These are phyloP conservation scores for Elsinoe australis DNA, from an alignment of 2,329 filamentous ascomycete species.

Conservation along the genomic window DNA sequence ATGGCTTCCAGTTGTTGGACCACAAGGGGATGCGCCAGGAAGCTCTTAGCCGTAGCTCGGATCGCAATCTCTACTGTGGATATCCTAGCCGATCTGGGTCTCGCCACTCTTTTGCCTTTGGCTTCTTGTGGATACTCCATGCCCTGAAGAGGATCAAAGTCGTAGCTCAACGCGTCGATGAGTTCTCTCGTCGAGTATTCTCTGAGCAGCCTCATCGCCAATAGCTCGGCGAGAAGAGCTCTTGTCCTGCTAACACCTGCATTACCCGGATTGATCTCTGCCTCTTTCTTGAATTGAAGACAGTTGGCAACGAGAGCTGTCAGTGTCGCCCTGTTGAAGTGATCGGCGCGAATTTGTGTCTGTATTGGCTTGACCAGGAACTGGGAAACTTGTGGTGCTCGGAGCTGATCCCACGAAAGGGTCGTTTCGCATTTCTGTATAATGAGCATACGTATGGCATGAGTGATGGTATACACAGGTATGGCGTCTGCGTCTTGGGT, in stretches of 20 bases:
- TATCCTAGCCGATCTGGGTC: slow-evolving; percentile 61
- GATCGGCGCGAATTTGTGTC: slow-evolving; percentile 71
- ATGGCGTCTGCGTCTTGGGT: slow-evolving; percentile 58
- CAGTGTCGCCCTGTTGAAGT: slow-evolving; percentile 78
- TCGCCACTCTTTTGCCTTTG: slow-evolving; percentile 26
- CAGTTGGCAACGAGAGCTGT: slow-evolving; percentile 92
- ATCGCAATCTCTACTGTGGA: slow-evolving; percentile 92
- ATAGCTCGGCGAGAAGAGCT: slow-evolving; percentile 79
- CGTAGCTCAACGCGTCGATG: slow-evolving; percentile 89
- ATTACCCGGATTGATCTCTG: slow-evolving; percentile 71
- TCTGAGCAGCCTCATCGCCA: slow-evolving; percentile 81
- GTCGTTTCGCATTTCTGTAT: slow-evolving; percentile 83
- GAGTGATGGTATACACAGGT: slow-evolving; percentile 83
- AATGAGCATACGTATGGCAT: slow-evolving; percentile 79
- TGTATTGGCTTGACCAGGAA: slow-evolving; percentile 95
- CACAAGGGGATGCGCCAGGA: slow-evolving; percentile 82
- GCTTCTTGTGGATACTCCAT: slow-evolving; percentile 23
- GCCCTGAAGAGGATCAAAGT: slow-evolving; percentile 70
- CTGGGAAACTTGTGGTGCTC: slow-evolving; percentile 91
- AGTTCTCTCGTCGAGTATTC: slow-evolving; percentile 84
- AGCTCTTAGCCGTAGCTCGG: slow-evolving; percentile 83
- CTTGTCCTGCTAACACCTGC: slow-evolving; percentile 76
- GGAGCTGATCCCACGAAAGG: slow-evolving; percentile 86
- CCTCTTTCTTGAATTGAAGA: slow-evolving; percentile 85
- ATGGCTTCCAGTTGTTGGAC: slow-evolving; percentile 95